phyloP scores from a whole-genome alignment of 306 rosid species.

The Parietaria judaica region DNA sequence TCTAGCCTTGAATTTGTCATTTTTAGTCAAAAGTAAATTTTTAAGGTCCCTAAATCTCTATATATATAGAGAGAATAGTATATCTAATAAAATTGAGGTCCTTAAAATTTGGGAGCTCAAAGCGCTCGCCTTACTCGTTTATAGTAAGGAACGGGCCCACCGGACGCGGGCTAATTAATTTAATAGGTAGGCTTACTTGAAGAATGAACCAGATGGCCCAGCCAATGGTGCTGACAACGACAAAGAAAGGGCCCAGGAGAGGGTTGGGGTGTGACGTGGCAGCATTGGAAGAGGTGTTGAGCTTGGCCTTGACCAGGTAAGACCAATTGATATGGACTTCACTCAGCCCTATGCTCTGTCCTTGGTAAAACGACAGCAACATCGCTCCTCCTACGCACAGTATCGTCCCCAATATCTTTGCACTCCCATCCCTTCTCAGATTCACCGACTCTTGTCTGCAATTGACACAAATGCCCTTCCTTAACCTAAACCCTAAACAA shows the following conservation, averaged over 20 bases:
- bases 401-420: conserved; percentile 55
- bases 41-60: no score
- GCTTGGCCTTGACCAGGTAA: conserved; percentile 31
- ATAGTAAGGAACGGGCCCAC: no score
- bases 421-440: conserved; percentile 38
- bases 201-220: conserved; percentile 61
- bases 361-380: conserved; percentile 70
- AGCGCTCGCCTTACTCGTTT: no score
- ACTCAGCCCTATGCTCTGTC: conserved; percentile 38
- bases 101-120: no score
- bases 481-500: neutral
- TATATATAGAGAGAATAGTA: no score
- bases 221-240: conserved; percentile 40
- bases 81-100: no score
- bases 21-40: no score
- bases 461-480: no score
- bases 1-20: no score
- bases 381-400: conserved; percentile 72
- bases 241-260: conserved; percentile 36
- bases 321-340: conserved; percentile 65
- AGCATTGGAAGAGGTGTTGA: conserved; percentile 6
- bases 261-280: neutral
- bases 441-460: conserved; percentile 61
- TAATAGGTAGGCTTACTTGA: conserved; percentile 31
- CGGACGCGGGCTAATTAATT: no score